Conservation (phyloP, 2,329 filamentous ascomycete species). For the Diaporthe eres region DNA sequence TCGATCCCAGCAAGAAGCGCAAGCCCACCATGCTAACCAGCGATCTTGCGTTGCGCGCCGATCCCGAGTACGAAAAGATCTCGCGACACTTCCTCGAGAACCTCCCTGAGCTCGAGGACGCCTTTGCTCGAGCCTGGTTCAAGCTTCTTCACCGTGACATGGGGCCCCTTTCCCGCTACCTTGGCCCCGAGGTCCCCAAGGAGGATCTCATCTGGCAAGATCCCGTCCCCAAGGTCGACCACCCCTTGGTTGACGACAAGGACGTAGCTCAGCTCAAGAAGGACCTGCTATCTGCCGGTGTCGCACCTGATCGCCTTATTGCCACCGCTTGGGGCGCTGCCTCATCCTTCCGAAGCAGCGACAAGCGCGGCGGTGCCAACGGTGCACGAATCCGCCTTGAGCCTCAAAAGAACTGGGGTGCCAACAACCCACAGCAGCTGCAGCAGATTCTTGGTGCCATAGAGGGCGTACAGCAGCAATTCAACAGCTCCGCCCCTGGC, state of each 20-base stretch:
- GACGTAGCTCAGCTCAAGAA: conserved; percentile 78
- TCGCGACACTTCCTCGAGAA: conserved; percentile 77
- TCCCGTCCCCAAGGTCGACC: conserved; percentile 72
- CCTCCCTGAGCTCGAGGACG: conserved; percentile 77
- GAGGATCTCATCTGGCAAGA: conserved; percentile 84
- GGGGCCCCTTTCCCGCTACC: conserved; percentile 78
- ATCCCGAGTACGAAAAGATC: conserved; percentile 83
- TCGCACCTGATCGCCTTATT: conserved; percentile 74
- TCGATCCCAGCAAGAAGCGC: conserved; percentile 79
- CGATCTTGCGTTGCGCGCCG: conserved; percentile 79
- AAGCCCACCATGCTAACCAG: conserved; percentile 83
- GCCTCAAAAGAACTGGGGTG: conserved; percentile 79
- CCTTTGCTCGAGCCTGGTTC: conserved; percentile 84
- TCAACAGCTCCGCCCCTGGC: conserved; percentile 70
- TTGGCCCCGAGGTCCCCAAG: conserved; percentile 80
- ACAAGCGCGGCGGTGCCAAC: conserved; percentile 88
- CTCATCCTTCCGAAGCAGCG: conserved; percentile 79
- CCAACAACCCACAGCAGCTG: conserved; percentile 80
- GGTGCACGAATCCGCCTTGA: conserved; percentile 82
- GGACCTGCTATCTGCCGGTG: conserved; percentile 73
- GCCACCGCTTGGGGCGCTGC: conserved; percentile 78
- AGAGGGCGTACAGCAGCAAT: conserved; percentile 75
- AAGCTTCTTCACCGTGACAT: conserved; percentile 87
- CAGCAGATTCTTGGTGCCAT: conserved; percentile 72
- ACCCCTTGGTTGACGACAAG: conserved; percentile 71